A percentile compares a stretch with the other conserved stretches of the same genome.
Evolutionary conservation across 495 filamentous ascomycete genomes (phyloP).

Genomic region (Penicillium desertorum): DNA sequence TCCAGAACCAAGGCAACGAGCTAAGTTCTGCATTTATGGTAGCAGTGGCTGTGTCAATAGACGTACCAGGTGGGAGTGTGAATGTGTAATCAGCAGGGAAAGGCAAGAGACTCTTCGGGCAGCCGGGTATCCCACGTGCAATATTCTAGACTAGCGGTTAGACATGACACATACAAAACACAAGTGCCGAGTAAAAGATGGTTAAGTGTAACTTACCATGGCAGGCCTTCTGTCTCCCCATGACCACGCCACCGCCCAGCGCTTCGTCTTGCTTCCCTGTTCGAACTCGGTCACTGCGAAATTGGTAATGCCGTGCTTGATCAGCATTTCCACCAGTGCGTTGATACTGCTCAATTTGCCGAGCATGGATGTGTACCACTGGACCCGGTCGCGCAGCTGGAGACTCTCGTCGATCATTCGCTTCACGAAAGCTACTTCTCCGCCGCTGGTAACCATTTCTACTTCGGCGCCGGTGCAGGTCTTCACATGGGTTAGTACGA

Average conservation of each 20-base stretch:
- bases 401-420: constrained; percentile 76
- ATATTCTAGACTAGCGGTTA: constrained; percentile 39
- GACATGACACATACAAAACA: background rate
- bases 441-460: constrained; percentile 87
- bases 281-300: constrained; percentile 81
- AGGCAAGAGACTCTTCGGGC: constrained; percentile 61
- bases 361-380: constrained; percentile 92
- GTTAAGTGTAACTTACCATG: constrained; percentile 41
- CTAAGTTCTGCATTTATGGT: constrained; percentile 42
- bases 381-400: constrained; percentile 55
- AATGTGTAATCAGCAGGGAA: constrained; percentile 59
- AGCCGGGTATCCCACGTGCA: constrained; percentile 54
- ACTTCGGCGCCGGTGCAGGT: constrained; percentile 77
- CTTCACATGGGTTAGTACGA: constrained; percentile 17
- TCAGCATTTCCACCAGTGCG: constrained; percentile 59
- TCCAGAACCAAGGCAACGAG: constrained; percentile 52
- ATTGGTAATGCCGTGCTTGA: constrained; percentile 62
- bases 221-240: constrained; percentile 67
- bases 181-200: background rate
- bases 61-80: constrained; percentile 26
- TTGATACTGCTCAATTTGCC: constrained; percentile 77
- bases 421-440: constrained; percentile 77
- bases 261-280: constrained; percentile 73
- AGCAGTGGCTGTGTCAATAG: constrained; percentile 30
- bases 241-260: constrained; percentile 91